Conservation (phyloP, 495 filamentous ascomycete species). For the Hyaloscypha finlandica region DNA sequence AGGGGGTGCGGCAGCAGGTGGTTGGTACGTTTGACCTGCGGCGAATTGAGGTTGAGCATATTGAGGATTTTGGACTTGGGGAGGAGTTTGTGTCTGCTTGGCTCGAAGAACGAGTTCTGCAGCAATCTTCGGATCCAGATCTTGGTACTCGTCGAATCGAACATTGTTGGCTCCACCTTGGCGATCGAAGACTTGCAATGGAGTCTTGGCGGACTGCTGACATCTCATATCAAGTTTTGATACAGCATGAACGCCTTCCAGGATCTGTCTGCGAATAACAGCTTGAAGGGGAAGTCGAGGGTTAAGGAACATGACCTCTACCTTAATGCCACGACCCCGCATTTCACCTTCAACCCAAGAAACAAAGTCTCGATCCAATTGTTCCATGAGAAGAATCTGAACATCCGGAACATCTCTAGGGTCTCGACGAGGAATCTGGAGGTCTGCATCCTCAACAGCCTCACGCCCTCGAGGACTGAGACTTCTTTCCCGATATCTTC, state of each 20-base stretch:
- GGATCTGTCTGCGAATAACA: slow-evolving; percentile 79
- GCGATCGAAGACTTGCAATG: slow-evolving; percentile 84
- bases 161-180: slow-evolving; percentile 68
- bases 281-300: slow-evolving; percentile 76
- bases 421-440: slow-evolving; percentile 72
- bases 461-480: slow-evolving; percentile 62
- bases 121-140: slow-evolving; percentile 73
- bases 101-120: slow-evolving; percentile 78
- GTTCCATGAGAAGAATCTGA: slow-evolving; percentile 79
- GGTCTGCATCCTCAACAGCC: slow-evolving; percentile 57
- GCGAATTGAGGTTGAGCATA: slow-evolving; percentile 40
- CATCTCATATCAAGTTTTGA: slow-evolving; percentile 68
- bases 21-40: slow-evolving; percentile 32
- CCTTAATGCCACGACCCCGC: slow-evolving; percentile 64
- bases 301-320: slow-evolving; percentile 73
- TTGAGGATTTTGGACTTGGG: slow-evolving; percentile 8
- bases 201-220: slow-evolving; percentile 69
- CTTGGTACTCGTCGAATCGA: slow-evolving; percentile 80
- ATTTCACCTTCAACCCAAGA: slow-evolving; percentile 79
- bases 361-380: slow-evolving; percentile 80
- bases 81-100: slow-evolving; percentile 50
- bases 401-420: slow-evolving; percentile 86
- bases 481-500: slow-evolving; percentile 63
- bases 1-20: slow-evolving; percentile 29
- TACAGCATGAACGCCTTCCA: slow-evolving; percentile 87